Evolutionary conservation across 2,329 filamentous ascomycete species (phyloP), one percentile per base, ranked within the genome.

Genomic region (Raffaelea ambrosiae): DNA sequence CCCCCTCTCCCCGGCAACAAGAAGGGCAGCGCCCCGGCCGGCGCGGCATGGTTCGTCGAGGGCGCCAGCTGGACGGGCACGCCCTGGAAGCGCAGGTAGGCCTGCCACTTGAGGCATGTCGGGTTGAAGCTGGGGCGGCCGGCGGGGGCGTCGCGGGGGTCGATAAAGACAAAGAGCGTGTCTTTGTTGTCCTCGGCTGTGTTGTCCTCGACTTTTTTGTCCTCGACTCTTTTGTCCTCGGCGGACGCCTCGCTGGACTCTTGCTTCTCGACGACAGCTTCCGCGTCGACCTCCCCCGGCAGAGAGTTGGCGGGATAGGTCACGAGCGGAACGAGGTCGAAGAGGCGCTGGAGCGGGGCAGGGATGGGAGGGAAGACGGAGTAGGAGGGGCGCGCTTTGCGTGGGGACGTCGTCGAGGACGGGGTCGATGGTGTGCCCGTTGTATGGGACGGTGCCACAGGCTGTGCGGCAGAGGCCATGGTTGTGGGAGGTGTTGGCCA

Each of bases 21-120:
- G 66, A 95, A 97, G 0, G 93, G 93, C 14, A 97, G 75, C n/a
- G 83, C 75, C 49, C 91, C 90, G 20, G 83, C 84, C 0, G 91
- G 91, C 2, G 90, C 95, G 45, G 91, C 89, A 70, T 97, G 93
- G 65, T 97, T 97, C 57, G 81, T 95, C 4, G 89, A 94, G 4
- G 87, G 68, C 7, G 80, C 70, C 45, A 84, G 70, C 46, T 71
- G 71, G 63, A 90, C 84, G 4, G 79, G 66, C 50, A 95, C 72
- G 38, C 76, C 76, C 44, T 81, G 76, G 58, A 96, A 87, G 58
- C 80, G 86, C 52, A 98, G 75, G 64, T 88, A 93, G 26, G 89
- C 88, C 86, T 97, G 93, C 89, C 89, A 97, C 71, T 91, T 95
- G 60, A 97, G 72, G 70, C 93, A 98, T 50, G 83, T 81, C 11